Evolutionary conservation across 192 early-diverging fungal genomes (phyloP).

Genomic region (Piromyces finnis): DNA sequence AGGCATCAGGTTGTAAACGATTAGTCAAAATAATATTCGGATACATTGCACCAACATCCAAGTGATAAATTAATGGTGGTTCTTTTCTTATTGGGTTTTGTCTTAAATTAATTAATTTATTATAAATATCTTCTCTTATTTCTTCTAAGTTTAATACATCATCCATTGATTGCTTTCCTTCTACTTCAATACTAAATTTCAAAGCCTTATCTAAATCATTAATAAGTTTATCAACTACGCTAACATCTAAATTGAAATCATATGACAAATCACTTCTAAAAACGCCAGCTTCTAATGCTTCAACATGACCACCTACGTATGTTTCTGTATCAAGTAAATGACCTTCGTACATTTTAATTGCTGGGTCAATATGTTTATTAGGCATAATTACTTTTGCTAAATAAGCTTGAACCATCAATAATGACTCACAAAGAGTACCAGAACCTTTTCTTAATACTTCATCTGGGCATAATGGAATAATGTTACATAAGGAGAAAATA

Average conservation of each 20-base stretch:
- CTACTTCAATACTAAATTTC: constrained; percentile 70
- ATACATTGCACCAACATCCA: constrained; percentile 99
- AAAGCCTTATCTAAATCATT: constrained; percentile 81
- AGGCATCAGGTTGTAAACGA: constrained; percentile 90
- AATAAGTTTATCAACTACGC: constrained; percentile 46
- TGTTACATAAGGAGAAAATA: constrained; percentile 98
- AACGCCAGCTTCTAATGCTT: constrained; percentile 96
- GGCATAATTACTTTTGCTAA: constrained; percentile 79
- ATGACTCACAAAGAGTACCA: constrained; percentile 86
- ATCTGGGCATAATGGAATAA: constrained; percentile 93
- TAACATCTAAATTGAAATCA: constrained; percentile 60
- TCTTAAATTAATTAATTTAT: constrained; percentile 47
- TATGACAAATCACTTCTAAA: constrained; percentile 83
- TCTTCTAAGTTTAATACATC: constrained; percentile 83
- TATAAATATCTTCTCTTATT: constrained; percentile 43
- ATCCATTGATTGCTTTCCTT: constrained; percentile 52
- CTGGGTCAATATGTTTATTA: constrained; percentile 79
- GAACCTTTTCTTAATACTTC: constrained; percentile 91
- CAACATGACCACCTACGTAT: constrained; percentile 96
- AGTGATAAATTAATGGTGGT: constrained; percentile 81
- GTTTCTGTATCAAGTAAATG: constrained; percentile 85
- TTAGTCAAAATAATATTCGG: constrained; percentile 99
- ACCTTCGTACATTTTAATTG: constrained; percentile 65
- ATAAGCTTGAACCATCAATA: constrained; percentile 65
- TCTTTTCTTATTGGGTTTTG: constrained; percentile 60